A percentile compares a stretch with the other conserved stretches of the same genome.
Conservation (phyloP, 306 rosid species). For the Luffa acutangula region DNA sequence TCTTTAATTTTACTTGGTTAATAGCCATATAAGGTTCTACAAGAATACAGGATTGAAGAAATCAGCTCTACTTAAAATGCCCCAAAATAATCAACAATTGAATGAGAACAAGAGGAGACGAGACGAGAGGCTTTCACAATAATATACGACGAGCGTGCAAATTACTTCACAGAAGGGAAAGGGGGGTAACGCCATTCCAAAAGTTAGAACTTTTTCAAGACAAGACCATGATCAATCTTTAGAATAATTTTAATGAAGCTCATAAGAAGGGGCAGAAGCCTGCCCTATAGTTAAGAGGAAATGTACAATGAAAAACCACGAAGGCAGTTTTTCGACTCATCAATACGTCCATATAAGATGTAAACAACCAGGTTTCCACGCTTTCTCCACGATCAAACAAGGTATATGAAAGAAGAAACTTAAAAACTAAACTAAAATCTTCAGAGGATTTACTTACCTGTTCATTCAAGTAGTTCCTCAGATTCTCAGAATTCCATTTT, state of each 20-base stretch:
- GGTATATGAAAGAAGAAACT: background rate
- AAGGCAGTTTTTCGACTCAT: background rate
- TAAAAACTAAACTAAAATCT: background rate
- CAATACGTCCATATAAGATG: background rate
- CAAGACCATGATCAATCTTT: background rate
- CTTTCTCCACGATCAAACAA: background rate
- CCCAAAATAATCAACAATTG: background rate
- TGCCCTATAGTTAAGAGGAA: background rate
- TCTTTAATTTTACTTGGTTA: background rate
- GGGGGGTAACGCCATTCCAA: background rate
- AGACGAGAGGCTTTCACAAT: background rate
- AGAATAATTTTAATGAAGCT: background rate
- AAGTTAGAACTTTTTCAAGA: background rate
- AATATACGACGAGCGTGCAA: background rate
- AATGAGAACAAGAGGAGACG: background rate
- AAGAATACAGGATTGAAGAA: background rate
- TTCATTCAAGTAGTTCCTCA: slow-evolving; percentile 41
- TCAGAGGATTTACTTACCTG: slow-evolving; percentile 31
- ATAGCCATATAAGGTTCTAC: background rate
- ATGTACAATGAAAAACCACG: background rate
- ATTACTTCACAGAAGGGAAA: background rate
- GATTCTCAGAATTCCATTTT: slow-evolving; percentile 60
- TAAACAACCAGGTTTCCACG: background rate
- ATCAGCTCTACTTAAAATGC: background rate
- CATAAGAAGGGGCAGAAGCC: background rate